These are phyloP conservation scores for Neopestalotiopsis sp. DNA, from an alignment of 2,329 filamentous ascomycete genomes.

Conservation along the genomic window DNA sequence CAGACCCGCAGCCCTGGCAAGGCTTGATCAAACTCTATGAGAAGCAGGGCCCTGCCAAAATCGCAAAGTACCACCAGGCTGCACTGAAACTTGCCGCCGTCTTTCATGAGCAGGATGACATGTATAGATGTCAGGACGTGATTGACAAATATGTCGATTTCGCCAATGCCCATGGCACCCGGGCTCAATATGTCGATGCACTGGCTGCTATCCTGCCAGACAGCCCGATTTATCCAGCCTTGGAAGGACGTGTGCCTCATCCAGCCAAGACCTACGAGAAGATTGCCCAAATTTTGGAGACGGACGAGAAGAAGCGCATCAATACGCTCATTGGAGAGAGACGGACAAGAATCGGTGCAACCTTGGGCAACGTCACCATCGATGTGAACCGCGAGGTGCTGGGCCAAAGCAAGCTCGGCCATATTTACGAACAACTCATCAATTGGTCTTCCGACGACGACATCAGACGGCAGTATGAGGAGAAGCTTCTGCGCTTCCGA, in stretches of 20 bases:
- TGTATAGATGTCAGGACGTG: constrained; percentile 68
- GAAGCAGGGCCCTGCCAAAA: constrained; percentile 70
- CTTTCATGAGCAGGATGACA: constrained; percentile 69
- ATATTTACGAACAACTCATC: constrained; percentile 81
- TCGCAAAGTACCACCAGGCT: constrained; percentile 77
- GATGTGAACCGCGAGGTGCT: constrained; percentile 90
- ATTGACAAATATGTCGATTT: constrained; percentile 82
- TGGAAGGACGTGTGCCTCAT: constrained; percentile 84
- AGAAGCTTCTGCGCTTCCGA: constrained; percentile 83
- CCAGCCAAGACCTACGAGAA: constrained; percentile 82
- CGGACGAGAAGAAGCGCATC: constrained; percentile 86
- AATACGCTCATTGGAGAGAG: constrained; percentile 90
- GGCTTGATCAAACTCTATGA: constrained; percentile 88
- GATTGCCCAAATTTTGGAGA: constrained; percentile 82
- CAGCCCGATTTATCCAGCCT: constrained; percentile 78
- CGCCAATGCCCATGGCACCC: constrained; percentile 74
- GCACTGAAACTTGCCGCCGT: constrained; percentile 77
- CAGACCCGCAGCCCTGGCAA: constrained; percentile 88
- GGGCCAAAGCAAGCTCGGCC: constrained; percentile 75
- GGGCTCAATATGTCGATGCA: constrained; percentile 76
- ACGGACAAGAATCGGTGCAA: constrained; percentile 84
- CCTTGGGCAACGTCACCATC: constrained; percentile 79
- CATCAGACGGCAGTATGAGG: constrained; percentile 81
- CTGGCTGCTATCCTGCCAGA: constrained; percentile 79
- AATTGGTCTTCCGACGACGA: constrained; percentile 92